phyloP scores from a whole-genome alignment of 441 rosid genomes.

The Macaranga tanarius region DNA sequence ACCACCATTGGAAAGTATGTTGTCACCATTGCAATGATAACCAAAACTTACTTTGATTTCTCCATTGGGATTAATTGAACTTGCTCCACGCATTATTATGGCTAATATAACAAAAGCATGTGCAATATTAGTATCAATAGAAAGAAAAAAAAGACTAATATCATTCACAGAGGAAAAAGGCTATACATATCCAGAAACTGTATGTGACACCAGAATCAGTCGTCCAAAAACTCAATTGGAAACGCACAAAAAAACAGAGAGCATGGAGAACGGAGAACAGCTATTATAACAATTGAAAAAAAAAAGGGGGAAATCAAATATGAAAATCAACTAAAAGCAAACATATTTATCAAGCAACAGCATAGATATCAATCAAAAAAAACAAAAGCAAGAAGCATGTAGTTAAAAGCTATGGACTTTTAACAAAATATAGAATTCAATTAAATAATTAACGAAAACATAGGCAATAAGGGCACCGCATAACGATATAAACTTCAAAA shows the following conservation, averaged over 20 bases:
- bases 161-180: too few species aligned
- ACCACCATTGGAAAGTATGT: slow-evolving; percentile 34
- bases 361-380: too few species aligned
- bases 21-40: slow-evolving; percentile 58
- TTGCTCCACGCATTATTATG: slow-evolving; percentile 46
- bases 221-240: neutral
- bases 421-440: neutral
- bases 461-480: neutral
- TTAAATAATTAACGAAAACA: neutral
- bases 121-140: slow-evolving; percentile 3
- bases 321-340: neutral
- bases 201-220: slow-evolving; percentile 8
- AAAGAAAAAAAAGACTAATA: neutral
- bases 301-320: neutral
- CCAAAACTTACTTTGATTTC: slow-evolving; percentile 89
- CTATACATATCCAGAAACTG: too few species aligned
- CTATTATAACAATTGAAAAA: neutral
- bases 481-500: neutral
- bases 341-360: neutral
- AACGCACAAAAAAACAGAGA: slow-evolving; percentile 6
- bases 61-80: slow-evolving; percentile 45
- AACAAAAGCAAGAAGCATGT: neutral
- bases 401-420: neutral
- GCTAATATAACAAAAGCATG: slow-evolving; percentile 37
- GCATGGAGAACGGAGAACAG: neutral